phyloP scores from a whole-genome alignment of 176 grass and related monocot species.

The Eragrostis nindensis region DNA sequence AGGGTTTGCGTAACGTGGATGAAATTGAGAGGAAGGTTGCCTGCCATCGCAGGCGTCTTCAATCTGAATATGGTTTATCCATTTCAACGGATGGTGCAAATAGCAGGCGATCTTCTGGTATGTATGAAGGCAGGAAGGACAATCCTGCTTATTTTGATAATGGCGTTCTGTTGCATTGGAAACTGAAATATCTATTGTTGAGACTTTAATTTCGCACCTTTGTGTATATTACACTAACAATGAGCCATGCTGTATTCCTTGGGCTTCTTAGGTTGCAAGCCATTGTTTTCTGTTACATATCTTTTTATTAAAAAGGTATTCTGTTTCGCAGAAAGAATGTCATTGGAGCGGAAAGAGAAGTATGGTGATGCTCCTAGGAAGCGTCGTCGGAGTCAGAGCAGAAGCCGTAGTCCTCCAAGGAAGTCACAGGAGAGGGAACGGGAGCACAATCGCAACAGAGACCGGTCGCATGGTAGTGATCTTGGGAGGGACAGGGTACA shows the following conservation, averaged over 20 bases:
- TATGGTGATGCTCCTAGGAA: slow-evolving; percentile 58
- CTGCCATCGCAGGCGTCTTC: slow-evolving; percentile 67
- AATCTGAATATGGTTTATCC: slow-evolving; percentile 87
- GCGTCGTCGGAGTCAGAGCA: slow-evolving; percentile 60
- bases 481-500: slow-evolving; percentile 51
- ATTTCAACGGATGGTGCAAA: slow-evolving; percentile 66
- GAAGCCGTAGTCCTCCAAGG: slow-evolving; percentile 73
- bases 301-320: not conserved
- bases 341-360: slow-evolving; percentile 67
- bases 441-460: slow-evolving; percentile 61
- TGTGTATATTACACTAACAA: not conserved
- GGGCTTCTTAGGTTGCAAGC: not conserved
- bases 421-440: slow-evolving; percentile 72
- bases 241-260: not conserved
- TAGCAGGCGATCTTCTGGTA: slow-evolving; percentile 69
- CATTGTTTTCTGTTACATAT: not conserved
- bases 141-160: slow-evolving; percentile 25
- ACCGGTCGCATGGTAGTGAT: slow-evolving; percentile 58
- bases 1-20: slow-evolving; percentile 68
- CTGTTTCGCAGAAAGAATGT: slow-evolving; percentile 61
- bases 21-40: slow-evolving; percentile 93
- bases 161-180: slow-evolving; percentile 25
- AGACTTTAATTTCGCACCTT: not conserved
- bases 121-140: slow-evolving; percentile 22
- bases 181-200: slow-evolving; percentile 17